Conservation (phyloP, 441 rosid genomes). For the Erodium trifolium region DNA sequence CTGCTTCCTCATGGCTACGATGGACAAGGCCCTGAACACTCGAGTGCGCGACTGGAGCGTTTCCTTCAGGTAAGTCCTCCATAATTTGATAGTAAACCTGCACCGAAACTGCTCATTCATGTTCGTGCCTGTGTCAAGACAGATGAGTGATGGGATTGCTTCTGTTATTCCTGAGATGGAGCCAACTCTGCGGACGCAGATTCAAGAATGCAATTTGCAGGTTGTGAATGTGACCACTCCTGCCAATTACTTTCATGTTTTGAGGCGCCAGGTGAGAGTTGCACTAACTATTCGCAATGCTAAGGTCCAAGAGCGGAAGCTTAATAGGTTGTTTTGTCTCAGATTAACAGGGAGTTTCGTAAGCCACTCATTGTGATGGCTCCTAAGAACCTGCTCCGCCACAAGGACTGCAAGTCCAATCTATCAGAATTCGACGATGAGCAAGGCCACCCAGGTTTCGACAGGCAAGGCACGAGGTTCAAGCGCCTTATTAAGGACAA, state of each 20-base stretch:
- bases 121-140: no score
- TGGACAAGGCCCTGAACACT: slow-evolving; percentile 99
- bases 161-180: slow-evolving; percentile 92
- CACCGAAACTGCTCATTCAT: no score
- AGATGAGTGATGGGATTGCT: slow-evolving; percentile 92
- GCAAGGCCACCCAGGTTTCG: slow-evolving; percentile 95
- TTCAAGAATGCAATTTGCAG: slow-evolving; percentile 98
- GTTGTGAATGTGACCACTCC: slow-evolving; percentile 97
- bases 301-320: slow-evolving; percentile 6
- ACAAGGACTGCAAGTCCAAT: slow-evolving; percentile 93
- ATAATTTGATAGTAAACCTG: no score
- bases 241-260: slow-evolving; percentile 94
- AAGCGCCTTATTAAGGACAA: slow-evolving; percentile 95
- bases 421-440: slow-evolving; percentile 96
- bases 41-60: slow-evolving; percentile 90
- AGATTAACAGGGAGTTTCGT: slow-evolving; percentile 91
- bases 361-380: slow-evolving; percentile 90
- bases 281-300: not conserved
- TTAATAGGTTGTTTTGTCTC: slow-evolving; percentile 17
- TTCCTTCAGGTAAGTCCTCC: slow-evolving; percentile 48
- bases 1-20: slow-evolving; percentile 97
- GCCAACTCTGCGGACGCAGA: slow-evolving; percentile 76
- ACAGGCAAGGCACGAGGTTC: slow-evolving; percentile 96
- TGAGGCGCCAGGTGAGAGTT: slow-evolving; percentile 72
- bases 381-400: slow-evolving; percentile 94